These are phyloP conservation scores for Candida buenavistaensis DNA, from an alignment of 1,139 yeast genomes.

Conservation along the genomic window DNA sequence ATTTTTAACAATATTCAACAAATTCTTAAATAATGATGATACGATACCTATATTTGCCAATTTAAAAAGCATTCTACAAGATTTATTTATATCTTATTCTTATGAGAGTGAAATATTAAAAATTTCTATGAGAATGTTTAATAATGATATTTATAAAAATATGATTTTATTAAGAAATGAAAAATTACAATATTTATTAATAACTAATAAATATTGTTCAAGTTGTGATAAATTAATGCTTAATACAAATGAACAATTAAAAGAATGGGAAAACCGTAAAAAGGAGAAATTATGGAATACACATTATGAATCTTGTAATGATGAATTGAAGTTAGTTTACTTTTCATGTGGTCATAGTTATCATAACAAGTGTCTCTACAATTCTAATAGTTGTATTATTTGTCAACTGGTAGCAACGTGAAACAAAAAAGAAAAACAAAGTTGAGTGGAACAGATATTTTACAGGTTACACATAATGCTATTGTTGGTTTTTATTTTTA, in stretches of 20 bases:
- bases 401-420: constrained; percentile 7
- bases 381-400: constrained; percentile 15
- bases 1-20: constrained; percentile 51
- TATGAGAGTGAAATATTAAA: constrained; percentile 60
- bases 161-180: constrained; percentile 39
- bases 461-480: too few species aligned
- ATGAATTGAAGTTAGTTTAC: constrained; percentile 25
- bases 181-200: constrained; percentile 54
- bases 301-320: constrained; percentile 6
- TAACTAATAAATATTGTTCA: constrained; percentile 56
- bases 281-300: constrained; percentile 8
- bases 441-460: too few species aligned
- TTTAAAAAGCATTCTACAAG: constrained; percentile 60
- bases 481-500: background rate
- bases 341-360: constrained; percentile 62
- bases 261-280: constrained; percentile 49
- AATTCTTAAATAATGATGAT: constrained; percentile 33
- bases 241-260: constrained; percentile 48
- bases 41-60: constrained; percentile 51
- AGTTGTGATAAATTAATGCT: constrained; percentile 68
- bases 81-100: constrained; percentile 62
- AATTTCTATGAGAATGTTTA: constrained; percentile 55
- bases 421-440: background rate
- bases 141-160: constrained; percentile 51
- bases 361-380: constrained; percentile 58